A percentile compares a stretch with the other conserved stretches of the same genome.
These are phyloP conservation scores for Hanseniaspora pseudoguilliermondii DNA, from an alignment of 805 yeast genomes.

Conservation along the genomic window DNA sequence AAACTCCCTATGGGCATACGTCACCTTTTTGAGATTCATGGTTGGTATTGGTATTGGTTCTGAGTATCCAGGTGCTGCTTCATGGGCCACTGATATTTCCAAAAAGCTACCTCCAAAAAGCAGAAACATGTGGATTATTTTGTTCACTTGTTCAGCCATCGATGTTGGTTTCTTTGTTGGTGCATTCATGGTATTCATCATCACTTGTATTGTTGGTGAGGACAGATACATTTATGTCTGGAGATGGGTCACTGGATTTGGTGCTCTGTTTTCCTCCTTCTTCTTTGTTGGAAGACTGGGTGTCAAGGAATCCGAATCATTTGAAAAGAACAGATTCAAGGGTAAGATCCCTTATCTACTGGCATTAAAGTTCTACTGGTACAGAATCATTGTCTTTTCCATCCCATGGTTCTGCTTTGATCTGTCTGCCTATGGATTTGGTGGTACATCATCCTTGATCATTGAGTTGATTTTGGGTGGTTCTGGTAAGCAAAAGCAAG, in stretches of 20 bases:
- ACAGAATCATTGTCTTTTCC: slow-evolving; percentile 56
- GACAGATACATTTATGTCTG: slow-evolving; percentile 70
- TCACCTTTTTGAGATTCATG: slow-evolving; percentile 75
- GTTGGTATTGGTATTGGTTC: slow-evolving; percentile 89
- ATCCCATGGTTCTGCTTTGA: slow-evolving; percentile 86
- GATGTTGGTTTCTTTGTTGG: slow-evolving; percentile 76
- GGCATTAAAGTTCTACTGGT: slow-evolving; percentile 71
- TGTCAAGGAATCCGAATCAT: slow-evolving; percentile 62
- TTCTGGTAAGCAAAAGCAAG: slow-evolving; percentile 45
- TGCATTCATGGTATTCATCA: slow-evolving; percentile 74
- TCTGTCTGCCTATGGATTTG: slow-evolving; percentile 76
- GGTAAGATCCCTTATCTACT: slow-evolving; percentile 51
- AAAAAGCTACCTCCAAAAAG: slow-evolving; percentile 78
- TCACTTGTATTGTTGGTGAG: slow-evolving; percentile 67
- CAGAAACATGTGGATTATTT: slow-evolving; percentile 77
- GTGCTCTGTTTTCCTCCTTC: slow-evolving; percentile 75
- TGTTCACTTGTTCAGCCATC: slow-evolving; percentile 83
- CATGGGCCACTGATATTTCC: slow-evolving; percentile 86
- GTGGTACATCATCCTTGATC: slow-evolving; percentile 68
- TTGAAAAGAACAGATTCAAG: slow-evolving; percentile 57
- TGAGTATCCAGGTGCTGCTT: slow-evolving; percentile 79
- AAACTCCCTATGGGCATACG: slow-evolving; percentile 67
- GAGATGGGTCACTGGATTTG: slow-evolving; percentile 83
- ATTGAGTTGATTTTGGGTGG: slow-evolving; percentile 44
- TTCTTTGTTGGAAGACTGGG: slow-evolving; percentile 66